Conservation (phyloP, 805 yeast species). For the Ogataea sp. region DNA sequence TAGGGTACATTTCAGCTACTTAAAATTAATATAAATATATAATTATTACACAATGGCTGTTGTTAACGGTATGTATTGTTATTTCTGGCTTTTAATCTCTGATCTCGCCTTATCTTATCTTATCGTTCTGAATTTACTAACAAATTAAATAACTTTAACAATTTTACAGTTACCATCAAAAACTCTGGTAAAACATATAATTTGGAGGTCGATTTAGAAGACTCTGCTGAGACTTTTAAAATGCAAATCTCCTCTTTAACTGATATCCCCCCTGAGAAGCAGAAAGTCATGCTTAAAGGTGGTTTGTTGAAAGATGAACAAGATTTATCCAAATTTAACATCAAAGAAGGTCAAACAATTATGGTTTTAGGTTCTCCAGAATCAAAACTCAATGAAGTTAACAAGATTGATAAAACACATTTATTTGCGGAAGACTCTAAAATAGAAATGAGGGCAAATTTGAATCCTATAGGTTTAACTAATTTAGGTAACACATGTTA, state of each 20-base stretch:
- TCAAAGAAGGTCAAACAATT: slow-evolving; percentile 59
- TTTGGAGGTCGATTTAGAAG: slow-evolving; percentile 42
- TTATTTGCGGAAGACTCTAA: slow-evolving; percentile 59
- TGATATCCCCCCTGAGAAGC: slow-evolving; percentile 80
- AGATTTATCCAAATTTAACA: slow-evolving; percentile 37
- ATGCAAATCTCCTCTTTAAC: slow-evolving; percentile 64
- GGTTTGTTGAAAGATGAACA: slow-evolving; percentile 76
- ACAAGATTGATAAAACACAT: slow-evolving; percentile 35
- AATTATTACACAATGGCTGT: neutral
- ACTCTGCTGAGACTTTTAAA: slow-evolving; percentile 59
- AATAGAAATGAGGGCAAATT: slow-evolving; percentile 27
- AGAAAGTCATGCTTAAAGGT: slow-evolving; percentile 82
- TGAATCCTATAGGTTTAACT: slow-evolving; percentile 57
- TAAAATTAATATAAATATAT: no score
- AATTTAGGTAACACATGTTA: slow-evolving; percentile 77
- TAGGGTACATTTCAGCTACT: neutral
- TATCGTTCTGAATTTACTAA: neutral
- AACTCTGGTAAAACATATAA: slow-evolving; percentile 65
- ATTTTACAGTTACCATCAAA: slow-evolving; percentile 36
- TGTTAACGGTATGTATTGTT: neutral
- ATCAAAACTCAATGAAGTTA: slow-evolving; percentile 35
- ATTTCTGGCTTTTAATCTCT: no score
- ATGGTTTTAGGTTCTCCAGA: slow-evolving; percentile 95
- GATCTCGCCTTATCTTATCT: neutral
- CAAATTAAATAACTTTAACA: neutral